Evolutionary conservation across 305 asterid species (phyloP), one percentile per base, ranked within the genome.

Genomic region (Ajuga reptans): DNA sequence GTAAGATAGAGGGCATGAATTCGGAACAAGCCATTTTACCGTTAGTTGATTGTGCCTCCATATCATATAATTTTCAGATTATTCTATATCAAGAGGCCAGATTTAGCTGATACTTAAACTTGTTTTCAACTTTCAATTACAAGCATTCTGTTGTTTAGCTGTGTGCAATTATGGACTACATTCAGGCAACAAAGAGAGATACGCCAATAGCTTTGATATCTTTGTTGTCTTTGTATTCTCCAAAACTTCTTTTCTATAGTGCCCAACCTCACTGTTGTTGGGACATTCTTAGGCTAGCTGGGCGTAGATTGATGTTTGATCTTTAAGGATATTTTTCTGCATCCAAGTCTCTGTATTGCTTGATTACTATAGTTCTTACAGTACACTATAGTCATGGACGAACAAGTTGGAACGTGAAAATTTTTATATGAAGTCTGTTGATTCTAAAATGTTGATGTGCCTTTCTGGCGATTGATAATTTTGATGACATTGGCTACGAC

Each of bases 41-140:
- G 12, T 61, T 78, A 45, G 72, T 68, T 41, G 45, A 42, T 16
- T 60, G 65, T 66, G 17, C 67, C 62, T 66, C 47, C 15, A 54
- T 60, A 56, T 72, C 72, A 27, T 54, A 55, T 29, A 42, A n/a
- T 68, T 69, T 69, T 56, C 37, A 41, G 72, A 9, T 42, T 69
- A 45, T 64, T 61, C 17, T 61, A 12, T 69, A 62, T 62, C 64
- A 47, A 46, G 41, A 47, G 67, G 34, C 76, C 77, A 21, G 56
- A 68, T 68, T 59, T 75, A 83, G 78, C 72, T 75, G 66, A 72
- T 47, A 67, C 69, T 58, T 24, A 64, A 71, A 78, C 79, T 61
- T 42, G 49, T 69, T 78, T 59, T 67, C 33, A 68, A 68, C 77
- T 63, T 74, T 45, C 6, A 47, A 74, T 34, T 71, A 74, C 29